Base-by-base conservation (phyloP, 106 monocot genomes). In the Platanthera guangdongensis region DNA sequence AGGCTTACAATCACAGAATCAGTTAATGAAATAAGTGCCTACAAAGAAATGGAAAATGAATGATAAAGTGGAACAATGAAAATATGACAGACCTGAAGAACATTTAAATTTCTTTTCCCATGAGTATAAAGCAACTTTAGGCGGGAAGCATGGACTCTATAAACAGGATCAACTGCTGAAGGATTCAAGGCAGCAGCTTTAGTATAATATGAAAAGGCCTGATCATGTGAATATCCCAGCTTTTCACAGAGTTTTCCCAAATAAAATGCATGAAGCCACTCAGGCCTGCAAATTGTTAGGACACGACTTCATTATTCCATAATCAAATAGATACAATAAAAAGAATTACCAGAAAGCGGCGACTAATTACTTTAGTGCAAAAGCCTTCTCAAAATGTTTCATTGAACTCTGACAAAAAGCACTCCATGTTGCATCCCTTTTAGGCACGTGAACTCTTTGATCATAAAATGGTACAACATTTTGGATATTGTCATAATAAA, bases 401-500 rank as follows among this genome's bases (percentile, higher is more conserved):
- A 92, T 83, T 59, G 97, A 89, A 79, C 87, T 89, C 63, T 84
- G 85, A 77, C 92, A 99, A 90, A 84, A 90, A 73, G 45, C 51
- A 71, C 80, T 82, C 94, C 99, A 99, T 75, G 71, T 47, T 82
- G 80, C 76, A 87, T 99, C 94, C 74, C 88, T 94, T 70, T 76
- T 75, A 57, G 99, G 99, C 82, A 81, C 47, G 71, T 82, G 50
- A 76, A 85, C 80, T 67, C 94, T 86, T 73, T 94, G 99, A 83
- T 99, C 99, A 81, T 92, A 99, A 80, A 92, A 85, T 68, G 99
- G 99, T 65, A 88, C 99, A 54, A 99, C 99, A 87, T 94, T 99
- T 74, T 99, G 99, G 53, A 99, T 68, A 76, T 88, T 88, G 82
- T 99, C 99, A 81, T 99, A 94, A 76, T 99, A 99, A 48, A 99